phyloP scores from a whole-genome alignment of 257 asterid species.

The Echites panduratus region DNA sequence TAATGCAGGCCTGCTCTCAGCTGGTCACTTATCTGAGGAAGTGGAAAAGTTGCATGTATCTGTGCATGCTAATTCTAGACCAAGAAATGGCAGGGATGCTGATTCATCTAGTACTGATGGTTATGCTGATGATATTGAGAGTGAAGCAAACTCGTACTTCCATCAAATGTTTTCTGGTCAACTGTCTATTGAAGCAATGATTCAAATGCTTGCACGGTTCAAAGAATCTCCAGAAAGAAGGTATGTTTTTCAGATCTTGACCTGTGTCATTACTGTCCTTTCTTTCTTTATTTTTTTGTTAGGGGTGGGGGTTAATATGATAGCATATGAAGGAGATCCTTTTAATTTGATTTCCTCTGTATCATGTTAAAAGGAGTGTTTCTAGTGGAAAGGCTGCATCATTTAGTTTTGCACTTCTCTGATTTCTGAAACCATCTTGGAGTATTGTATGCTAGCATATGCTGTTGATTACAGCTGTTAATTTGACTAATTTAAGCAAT shows the following conservation, averaged over 20 bases:
- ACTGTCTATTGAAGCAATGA: constrained; percentile 58
- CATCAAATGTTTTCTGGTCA: constrained; percentile 86
- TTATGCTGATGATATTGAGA: constrained; percentile 70
- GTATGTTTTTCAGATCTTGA: constrained; percentile 23
- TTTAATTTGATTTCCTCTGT: background rate
- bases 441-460: background rate
- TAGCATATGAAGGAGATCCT: background rate
- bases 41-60: constrained; percentile 57
- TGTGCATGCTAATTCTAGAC: constrained; percentile 49
- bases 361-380: background rate
- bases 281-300: background rate
- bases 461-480: background rate
- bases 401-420: background rate
- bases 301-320: background rate
- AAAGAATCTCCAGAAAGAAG: constrained; percentile 79
- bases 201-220: constrained; percentile 78
- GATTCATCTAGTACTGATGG: constrained; percentile 51
- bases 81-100: constrained; percentile 43
- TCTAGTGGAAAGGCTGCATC: background rate
- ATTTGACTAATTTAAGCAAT: background rate
- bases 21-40: constrained; percentile 62
- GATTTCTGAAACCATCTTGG: background rate
- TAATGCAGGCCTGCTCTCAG: constrained; percentile 49
- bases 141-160: constrained; percentile 75
- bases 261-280: background rate